Evolutionary conservation across 2,329 filamentous ascomycete genomes (phyloP).

Genomic region (Fusarium chaquense): DNA sequence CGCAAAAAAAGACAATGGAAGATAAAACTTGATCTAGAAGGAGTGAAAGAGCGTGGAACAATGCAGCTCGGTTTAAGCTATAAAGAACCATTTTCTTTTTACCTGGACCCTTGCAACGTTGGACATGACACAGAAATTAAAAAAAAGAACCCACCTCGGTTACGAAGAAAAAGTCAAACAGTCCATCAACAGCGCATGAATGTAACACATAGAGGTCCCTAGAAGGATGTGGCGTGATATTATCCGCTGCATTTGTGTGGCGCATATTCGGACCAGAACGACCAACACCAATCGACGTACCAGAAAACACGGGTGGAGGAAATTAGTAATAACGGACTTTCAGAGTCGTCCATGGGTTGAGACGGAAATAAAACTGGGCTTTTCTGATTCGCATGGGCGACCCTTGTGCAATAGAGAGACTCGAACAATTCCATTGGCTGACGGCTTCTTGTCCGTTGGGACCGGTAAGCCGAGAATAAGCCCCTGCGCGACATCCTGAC

Average conservation of each 20-base stretch:
- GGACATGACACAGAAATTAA: neutral
- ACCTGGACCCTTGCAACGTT: neutral
- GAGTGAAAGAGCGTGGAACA: neutral
- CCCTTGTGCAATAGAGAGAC: neutral
- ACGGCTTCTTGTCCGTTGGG: slow-evolving; percentile 2
- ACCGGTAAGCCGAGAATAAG: neutral
- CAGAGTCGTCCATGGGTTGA: neutral
- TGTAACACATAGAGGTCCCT: slow-evolving; percentile 7
- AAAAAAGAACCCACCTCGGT: slow-evolving; percentile 20
- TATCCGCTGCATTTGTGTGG: slow-evolving; percentile 33
- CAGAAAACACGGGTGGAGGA: neutral
- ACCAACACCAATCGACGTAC: neutral
- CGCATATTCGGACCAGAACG: slow-evolving; percentile 2
- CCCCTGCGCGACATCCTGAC: slow-evolving; percentile 22
- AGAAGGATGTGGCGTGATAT: slow-evolving; percentile 17
- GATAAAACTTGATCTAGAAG: neutral
- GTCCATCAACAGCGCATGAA: neutral
- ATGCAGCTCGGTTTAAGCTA: neutral
- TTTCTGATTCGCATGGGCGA: neutral
- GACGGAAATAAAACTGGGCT: neutral
- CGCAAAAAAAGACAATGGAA: neutral
- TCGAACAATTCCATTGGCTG: neutral
- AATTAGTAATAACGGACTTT: neutral
- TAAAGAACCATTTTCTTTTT: neutral
- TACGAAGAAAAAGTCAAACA: neutral